Base-by-base conservation (phyloP, 352 stramenopile species). In the Plasmopara muralis region DNA sequence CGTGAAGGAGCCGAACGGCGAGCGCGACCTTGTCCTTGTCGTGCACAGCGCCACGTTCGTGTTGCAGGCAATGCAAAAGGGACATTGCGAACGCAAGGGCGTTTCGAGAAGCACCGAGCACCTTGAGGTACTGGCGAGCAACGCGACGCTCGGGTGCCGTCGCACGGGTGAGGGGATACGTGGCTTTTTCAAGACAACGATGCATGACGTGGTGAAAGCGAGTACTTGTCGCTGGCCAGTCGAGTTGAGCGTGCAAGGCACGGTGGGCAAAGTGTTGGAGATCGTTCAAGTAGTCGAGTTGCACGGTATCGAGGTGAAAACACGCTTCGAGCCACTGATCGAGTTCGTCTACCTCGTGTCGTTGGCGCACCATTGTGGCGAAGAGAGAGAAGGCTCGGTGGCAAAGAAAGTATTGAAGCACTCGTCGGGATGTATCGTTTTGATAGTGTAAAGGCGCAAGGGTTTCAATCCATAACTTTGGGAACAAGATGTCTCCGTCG, bases 311-410 rank as follows among this genome's bases (percentile, higher is more conserved):
- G 0, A 85, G 53, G 8, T 64, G 64, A 15, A 85, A 85, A 47
- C 74, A 85, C 16, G 84, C 65, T 25, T 89, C 78, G 2, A 89
- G 43, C 75, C 78, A 87, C 29, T 56, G n/a, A 16, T 50, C 14
- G 29, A 55, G 15, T 63, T 20, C 41, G 8, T 43, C 57, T 18
- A 40, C 48, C 12, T 53, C 39, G 31, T 43, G 25, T 4, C 34
- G 43, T 18, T 50, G 42, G 25, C 47, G 61, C 13, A 73, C 40
- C 8, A 73, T 8, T 14, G 62, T 52, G 4, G 29, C 37, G 14
- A 74, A 30, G 0, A 57, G 48, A n/a, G 65, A 70, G 43, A 74
- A 70, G n/a, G 48, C 47, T 34, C 47, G 42, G 15, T 63, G 50
- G 12, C 59, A 71, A 16, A 61, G 12, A 5, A 65, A 74, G 64